Evolutionary conservation across 2,329 filamentous ascomycete species (phyloP).

Genomic region (Penicillium decumbens): DNA sequence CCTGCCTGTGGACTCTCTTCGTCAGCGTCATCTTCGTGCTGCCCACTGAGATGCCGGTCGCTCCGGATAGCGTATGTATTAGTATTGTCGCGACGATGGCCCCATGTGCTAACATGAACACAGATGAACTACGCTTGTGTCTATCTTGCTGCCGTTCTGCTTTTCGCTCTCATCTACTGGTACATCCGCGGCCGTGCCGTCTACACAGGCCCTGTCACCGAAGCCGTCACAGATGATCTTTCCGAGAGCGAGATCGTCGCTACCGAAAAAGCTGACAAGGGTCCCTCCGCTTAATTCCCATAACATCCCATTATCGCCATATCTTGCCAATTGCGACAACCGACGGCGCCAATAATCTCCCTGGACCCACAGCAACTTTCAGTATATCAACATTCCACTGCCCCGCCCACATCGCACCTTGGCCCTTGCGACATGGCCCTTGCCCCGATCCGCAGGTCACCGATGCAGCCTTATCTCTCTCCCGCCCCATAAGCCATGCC

Average conservation of each 20-base stretch:
- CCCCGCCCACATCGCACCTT: background rate
- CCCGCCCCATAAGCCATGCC: background rate
- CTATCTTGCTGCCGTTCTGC: slow-evolving; percentile 46
- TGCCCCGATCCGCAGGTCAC: background rate
- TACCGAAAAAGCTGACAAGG: slow-evolving; percentile 4
- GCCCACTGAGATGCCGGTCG: slow-evolving; percentile 48
- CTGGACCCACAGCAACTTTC: background rate
- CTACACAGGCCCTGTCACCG: slow-evolving; percentile 47
- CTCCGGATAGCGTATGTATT: slow-evolving; percentile 40
- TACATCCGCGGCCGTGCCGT: slow-evolving; percentile 43
- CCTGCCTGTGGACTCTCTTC: slow-evolving; percentile 51
- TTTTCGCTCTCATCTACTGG: slow-evolving; percentile 47
- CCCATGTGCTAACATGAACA: slow-evolving; percentile 1
- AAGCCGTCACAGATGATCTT: slow-evolving; percentile 22
- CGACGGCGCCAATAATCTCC: background rate
- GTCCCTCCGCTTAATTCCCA: background rate
- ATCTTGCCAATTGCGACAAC: background rate
- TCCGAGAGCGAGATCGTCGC: slow-evolving; percentile 10
- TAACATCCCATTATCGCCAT: background rate
- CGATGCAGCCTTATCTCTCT: background rate
- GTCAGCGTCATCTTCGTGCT: slow-evolving; percentile 53
- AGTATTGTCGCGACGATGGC: background rate
- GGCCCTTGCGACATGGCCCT: slow-evolving; percentile 2
- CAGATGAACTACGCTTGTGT: slow-evolving; percentile 56
- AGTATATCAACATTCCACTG: background rate